Conservation (phyloP, 2,329 filamentous ascomycete genomes). For the Colletotrichum neosansevieriae region DNA sequence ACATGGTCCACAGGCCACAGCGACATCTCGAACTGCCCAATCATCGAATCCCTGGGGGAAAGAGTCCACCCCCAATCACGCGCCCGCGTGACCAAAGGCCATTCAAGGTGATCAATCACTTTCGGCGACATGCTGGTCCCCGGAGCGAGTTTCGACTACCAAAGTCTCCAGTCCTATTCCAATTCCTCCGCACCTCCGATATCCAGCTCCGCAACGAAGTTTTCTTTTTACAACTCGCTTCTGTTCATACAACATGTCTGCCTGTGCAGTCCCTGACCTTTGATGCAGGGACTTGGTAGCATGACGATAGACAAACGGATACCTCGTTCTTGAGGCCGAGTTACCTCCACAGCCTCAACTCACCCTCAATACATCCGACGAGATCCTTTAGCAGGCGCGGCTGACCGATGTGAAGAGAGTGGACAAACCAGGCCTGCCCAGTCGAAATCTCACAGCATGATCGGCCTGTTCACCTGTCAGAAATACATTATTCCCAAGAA, state of each 20-base stretch:
- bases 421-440: constrained; percentile 7
- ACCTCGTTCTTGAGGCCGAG: too few relatives aligned
- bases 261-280: constrained; percentile 21
- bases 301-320: neutral
- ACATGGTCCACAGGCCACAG: constrained; percentile 14
- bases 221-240: constrained; percentile 30
- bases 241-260: neutral
- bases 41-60: constrained; percentile 10
- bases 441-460: constrained; percentile 1
- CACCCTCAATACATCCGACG: neutral
- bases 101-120: constrained; percentile 32
- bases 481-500: constrained; percentile 7
- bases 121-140: constrained; percentile 24
- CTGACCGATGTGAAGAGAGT: neutral
- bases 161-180: constrained; percentile 1
- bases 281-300: constrained; percentile 23
- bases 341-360: neutral
- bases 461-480: constrained; percentile 6
- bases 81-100: constrained; percentile 24
- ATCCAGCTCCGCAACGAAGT: constrained; percentile 29
- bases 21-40: neutral
- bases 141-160: constrained; percentile 25
- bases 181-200: constrained; percentile 16
- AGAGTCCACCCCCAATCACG: constrained; percentile 29
- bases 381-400: constrained; percentile 19